Percentiles rank a stretch among this genome's conserved stretches.
These are phyloP conservation scores for Dioscorea alata DNA, from an alignment of 106 monocot genomes.

Conservation along the genomic window DNA sequence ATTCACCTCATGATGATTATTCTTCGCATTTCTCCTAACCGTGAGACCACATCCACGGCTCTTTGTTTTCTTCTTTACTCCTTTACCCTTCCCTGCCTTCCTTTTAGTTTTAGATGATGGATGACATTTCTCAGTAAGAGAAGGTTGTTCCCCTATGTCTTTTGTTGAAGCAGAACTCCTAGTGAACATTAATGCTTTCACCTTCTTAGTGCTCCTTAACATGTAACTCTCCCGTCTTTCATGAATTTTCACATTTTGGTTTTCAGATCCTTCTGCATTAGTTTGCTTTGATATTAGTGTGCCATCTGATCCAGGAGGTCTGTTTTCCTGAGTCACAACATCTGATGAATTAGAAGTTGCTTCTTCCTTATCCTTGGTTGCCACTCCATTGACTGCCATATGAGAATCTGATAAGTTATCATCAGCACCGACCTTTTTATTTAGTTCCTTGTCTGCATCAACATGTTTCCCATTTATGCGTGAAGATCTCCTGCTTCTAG, in stretches of 20 bases:
- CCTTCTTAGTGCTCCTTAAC: not conserved
- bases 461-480: conserved; percentile 30
- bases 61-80: conserved; percentile 21
- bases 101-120: conserved; percentile 11
- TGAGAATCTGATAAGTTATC: not conserved
- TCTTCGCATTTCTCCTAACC: conserved; percentile 20
- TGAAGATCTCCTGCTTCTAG: conserved; percentile 18
- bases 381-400: not conserved
- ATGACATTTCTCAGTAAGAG: not conserved
- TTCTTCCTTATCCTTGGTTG: conserved; percentile 5
- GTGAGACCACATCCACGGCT: conserved; percentile 26
- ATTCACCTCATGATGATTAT: conserved; percentile 8
- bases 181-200: not conserved
- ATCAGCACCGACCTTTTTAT: conserved; percentile 13
- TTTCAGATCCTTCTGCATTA: not conserved
- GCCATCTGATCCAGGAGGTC: conserved; percentile 4
- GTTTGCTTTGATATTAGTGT: conserved; percentile 1
- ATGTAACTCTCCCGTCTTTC: not conserved
- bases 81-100: conserved; percentile 1
- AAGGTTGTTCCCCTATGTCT: not conserved
- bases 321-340: not conserved
- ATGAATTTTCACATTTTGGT: conserved; percentile 1
- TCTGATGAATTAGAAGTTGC: not conserved
- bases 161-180: conserved; percentile 3
- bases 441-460: conserved; percentile 9